Percentiles rank a stretch among this genome's conserved stretches.
These are phyloP conservation scores for Tilletiaria anomala DNA, from an alignment of 1,284 basidiomycete species.

Conservation along the genomic window DNA sequence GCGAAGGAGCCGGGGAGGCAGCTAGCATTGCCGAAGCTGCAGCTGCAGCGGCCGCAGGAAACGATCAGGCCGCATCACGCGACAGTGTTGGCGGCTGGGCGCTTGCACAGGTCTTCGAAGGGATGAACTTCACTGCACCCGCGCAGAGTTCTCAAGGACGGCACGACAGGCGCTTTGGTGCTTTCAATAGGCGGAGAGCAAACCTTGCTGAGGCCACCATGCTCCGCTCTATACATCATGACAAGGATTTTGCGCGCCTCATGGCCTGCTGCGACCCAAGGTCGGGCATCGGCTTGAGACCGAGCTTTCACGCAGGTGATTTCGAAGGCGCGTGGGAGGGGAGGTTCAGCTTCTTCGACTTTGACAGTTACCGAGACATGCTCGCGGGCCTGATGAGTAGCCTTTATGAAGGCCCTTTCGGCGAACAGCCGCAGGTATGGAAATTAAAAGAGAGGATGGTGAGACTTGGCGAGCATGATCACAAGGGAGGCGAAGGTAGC, in stretches of 20 bases:
- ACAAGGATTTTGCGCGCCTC: conserved; percentile 18
- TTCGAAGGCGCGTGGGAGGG: conserved; percentile 48
- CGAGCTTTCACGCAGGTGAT: conserved; percentile 40
- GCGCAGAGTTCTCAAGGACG: too few relatives aligned
- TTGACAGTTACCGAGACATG: conserved; percentile 46
- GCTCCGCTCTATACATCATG: conserved; percentile 22
- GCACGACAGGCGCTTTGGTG: too few relatives aligned
- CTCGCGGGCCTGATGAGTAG: conserved; percentile 43
- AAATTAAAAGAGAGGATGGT: conserved; percentile 45
- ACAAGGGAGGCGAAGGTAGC: conserved; percentile 11
- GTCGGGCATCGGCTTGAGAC: conserved; percentile 39
- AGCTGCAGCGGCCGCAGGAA: too few relatives aligned
- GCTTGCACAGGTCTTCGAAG: too few relatives aligned
- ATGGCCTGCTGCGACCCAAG: conserved; percentile 38
- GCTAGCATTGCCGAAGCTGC: too few relatives aligned
- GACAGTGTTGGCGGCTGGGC: too few relatives aligned
- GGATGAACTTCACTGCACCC: too few relatives aligned
- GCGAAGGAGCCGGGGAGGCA: too few relatives aligned
- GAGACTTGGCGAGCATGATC: conserved; percentile 3
- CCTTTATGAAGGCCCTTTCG: conserved; percentile 45
- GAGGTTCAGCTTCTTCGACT: conserved; percentile 47
- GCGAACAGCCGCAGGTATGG: conserved; percentile 49
- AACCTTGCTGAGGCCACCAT: conserved; percentile 1
- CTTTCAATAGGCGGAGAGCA: too few relatives aligned
- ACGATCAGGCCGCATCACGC: too few relatives aligned